Percentiles rank a stretch among this genome's conserved stretches.
These are phyloP conservation scores for Penstemon barbatus DNA, from an alignment of 257 asterid species.

Conservation along the genomic window DNA sequence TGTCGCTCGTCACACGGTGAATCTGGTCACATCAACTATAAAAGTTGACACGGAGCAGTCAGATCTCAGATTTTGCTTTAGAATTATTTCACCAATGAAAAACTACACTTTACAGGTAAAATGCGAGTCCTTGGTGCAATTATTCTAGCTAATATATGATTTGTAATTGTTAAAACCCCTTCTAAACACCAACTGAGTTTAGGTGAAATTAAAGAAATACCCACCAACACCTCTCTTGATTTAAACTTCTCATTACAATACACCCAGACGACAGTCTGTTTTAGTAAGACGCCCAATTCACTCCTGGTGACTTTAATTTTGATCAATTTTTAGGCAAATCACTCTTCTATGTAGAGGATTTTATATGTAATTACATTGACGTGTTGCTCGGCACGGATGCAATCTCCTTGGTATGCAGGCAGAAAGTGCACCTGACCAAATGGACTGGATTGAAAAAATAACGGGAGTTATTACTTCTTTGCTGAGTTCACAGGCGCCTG, in stretches of 20 bases:
- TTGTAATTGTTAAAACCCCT: too few species aligned
- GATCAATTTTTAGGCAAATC: too few species aligned
- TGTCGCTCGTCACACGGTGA: slow-evolving; percentile 75
- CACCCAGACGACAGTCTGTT: too few species aligned
- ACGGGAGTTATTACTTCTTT: slow-evolving; percentile 81
- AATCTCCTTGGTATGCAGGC: slow-evolving; percentile 54
- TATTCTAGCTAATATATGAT: too few species aligned
- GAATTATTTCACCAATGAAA: slow-evolving; percentile 80
- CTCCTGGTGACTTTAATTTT: too few species aligned
- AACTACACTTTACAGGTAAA: slow-evolving; percentile 81
- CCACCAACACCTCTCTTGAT: too few species aligned
- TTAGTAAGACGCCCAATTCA: too few species aligned
- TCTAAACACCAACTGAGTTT: too few species aligned
- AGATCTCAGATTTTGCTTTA: slow-evolving; percentile 85
- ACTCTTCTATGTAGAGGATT: too few species aligned
- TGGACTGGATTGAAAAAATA: slow-evolving; percentile 89
- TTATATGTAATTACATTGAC: neutral
- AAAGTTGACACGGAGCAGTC: slow-evolving; percentile 76
- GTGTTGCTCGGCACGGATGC: slow-evolving; percentile 13
- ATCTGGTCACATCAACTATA: slow-evolving; percentile 79
- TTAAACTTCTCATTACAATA: too few species aligned
- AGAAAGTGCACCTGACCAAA: slow-evolving; percentile 70
- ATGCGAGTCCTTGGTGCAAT: too few species aligned
- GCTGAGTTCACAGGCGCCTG: slow-evolving; percentile 67
- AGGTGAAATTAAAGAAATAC: too few species aligned